Conservation (phyloP, 1,139 yeast genomes). For the Saccharomyces hybrid region DNA sequence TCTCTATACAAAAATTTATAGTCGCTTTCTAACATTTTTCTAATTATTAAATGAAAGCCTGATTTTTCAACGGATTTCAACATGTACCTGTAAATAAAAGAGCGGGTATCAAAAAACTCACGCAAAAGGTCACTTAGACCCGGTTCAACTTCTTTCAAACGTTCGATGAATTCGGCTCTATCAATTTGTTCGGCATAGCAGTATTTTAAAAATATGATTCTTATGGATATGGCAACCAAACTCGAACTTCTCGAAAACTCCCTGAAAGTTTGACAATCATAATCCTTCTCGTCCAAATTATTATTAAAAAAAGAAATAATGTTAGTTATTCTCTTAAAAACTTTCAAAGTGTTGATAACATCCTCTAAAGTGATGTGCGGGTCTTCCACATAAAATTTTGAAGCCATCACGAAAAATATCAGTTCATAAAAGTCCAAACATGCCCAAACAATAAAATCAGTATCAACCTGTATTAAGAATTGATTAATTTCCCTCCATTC, state of each 20-base stretch:
- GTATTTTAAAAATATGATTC: constrained; percentile 14
- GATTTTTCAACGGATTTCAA: constrained; percentile 22
- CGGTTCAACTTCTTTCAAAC: constrained; percentile 12
- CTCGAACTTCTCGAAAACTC: constrained; percentile 14
- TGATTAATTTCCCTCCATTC: neutral
- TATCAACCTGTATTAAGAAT: neutral
- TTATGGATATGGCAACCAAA: constrained; percentile 17
- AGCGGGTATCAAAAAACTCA: constrained; percentile 19
- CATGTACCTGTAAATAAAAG: constrained; percentile 18
- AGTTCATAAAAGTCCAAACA: neutral
- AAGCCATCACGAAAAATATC: neutral
- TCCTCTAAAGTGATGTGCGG: neutral
- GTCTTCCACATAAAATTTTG: neutral
- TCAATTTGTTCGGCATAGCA: constrained; percentile 10
- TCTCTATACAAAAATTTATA: neutral
- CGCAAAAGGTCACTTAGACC: constrained; percentile 12
- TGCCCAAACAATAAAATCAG: neutral
- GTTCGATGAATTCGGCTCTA: constrained; percentile 11
- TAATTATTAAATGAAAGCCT: constrained; percentile 24
- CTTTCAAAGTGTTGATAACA: neutral
- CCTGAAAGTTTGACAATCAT: constrained; percentile 12
- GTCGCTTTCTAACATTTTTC: constrained; percentile 17
- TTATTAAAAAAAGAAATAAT: constrained; percentile 6
- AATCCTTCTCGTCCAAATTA: constrained; percentile 7
- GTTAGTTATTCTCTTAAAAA: neutral